Percentiles rank a stretch among this genome's conserved stretches.
Evolutionary conservation across 2,329 filamentous ascomycete species (phyloP).

Genomic region (Epichloe aotearoae): DNA sequence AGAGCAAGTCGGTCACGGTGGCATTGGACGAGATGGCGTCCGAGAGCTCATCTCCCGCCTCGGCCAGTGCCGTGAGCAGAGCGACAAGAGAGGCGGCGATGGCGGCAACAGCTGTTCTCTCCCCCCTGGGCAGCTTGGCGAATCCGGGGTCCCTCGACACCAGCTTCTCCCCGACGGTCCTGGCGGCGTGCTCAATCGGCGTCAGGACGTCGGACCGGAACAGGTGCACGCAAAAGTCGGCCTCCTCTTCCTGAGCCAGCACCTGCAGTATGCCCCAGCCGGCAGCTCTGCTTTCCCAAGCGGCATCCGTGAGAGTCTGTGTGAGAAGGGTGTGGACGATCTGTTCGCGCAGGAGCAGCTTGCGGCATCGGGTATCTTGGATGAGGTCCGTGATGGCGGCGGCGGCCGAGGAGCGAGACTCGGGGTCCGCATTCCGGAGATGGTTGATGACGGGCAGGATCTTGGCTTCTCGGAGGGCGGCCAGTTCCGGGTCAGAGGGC

Average conservation of each 20-base stretch:
- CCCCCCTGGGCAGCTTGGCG: constrained; percentile 36
- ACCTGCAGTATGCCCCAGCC: constrained; percentile 55
- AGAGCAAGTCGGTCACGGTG: constrained; percentile 39
- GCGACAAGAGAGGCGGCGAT: constrained; percentile 40
- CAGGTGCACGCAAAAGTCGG: constrained; percentile 53
- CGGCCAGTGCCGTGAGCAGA: constrained; percentile 39
- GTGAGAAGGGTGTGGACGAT: constrained; percentile 49
- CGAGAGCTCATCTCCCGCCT: constrained; percentile 48
- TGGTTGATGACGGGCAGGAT: constrained; percentile 51
- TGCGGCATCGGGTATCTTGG: constrained; percentile 47
- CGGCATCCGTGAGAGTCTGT: constrained; percentile 50
- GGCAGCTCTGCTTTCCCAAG: constrained; percentile 48
- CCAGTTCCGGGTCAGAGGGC: constrained; percentile 49
- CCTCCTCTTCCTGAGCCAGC: constrained; percentile 49
- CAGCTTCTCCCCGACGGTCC: constrained; percentile 33
- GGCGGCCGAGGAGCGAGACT: constrained; percentile 46
- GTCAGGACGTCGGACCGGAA: constrained; percentile 48
- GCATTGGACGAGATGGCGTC: constrained; percentile 37
- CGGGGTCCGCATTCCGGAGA: constrained; percentile 44
- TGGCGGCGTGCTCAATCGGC: constrained; percentile 43
- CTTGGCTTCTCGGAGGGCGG: constrained; percentile 47
- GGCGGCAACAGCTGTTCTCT: constrained; percentile 39
- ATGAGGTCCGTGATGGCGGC: constrained; percentile 48
- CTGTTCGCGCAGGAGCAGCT: constrained; percentile 52
- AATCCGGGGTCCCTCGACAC: constrained; percentile 28